Evolutionary conservation across 305 asterid genomes (phyloP), one percentile per base, ranked within the genome.

Genomic region (Nicotiana rustica): DNA sequence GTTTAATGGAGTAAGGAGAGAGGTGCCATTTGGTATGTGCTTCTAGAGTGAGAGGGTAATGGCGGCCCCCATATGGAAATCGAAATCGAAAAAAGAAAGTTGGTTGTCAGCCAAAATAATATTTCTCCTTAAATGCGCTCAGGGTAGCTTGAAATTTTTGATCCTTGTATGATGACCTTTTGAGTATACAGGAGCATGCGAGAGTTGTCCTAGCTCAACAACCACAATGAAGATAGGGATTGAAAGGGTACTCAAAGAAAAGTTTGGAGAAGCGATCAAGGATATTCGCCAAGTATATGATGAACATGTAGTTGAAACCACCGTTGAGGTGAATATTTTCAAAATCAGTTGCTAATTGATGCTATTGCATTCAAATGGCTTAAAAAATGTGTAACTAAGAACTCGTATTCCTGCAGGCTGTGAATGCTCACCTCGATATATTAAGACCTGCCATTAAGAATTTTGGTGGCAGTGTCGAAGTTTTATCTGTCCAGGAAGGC

Each of bases 181-280:
- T 52, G 21, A 25, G 55, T 75, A 29, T 75, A 75, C 67, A 93
- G 98, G 99, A 83, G 97, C 99, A 21, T 94, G 97, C 41, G 98
- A 84, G 83, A 92, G 92, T 85, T 95, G 98, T 77, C 99, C 98
- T 36, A 94, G 99, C 85, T 94, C 98, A 62, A 93, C 98, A 2
- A 94, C 98, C 49, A 95, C 99, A 70, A 95, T 95, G 99, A 93
- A 88, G 83, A 84, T 95, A 97, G 99, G 99, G 21, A 91, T 95
- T 8, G 98, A 93, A 86, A 91, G 86, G 84, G 97, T 92, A 62
- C 97, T 95, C 57, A 92, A 93, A 90, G 99, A 95, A 83, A 94
- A 95, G 82, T 95, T 95, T 79, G 98, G 98, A 67, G 93, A 92
- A 59, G 90, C 95, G 57, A 76, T 94, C 65, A 93, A 90, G 90